phyloP scores from a whole-genome alignment of 441 rosid species.

The Pelargonium fulgidum region DNA sequence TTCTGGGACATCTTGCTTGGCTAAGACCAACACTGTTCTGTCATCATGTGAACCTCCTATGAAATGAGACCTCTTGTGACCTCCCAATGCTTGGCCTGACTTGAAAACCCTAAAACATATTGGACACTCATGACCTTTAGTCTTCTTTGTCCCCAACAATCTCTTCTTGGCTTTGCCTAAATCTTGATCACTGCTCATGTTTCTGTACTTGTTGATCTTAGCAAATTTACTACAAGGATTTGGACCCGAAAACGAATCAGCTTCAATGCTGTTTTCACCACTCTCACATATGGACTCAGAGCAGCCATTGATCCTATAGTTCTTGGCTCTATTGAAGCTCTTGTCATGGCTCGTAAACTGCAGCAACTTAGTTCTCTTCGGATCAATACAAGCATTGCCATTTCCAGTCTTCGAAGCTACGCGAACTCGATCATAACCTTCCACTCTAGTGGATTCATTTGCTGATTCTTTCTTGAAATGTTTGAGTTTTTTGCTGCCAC shows the following conservation, averaged over 20 bases:
- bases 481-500: slow-evolving; percentile 22
- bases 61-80: slow-evolving; percentile 89
- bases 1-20: slow-evolving; percentile 34
- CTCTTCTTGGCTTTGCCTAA: slow-evolving; percentile 29
- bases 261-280: slow-evolving; percentile 43
- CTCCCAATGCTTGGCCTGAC: slow-evolving; percentile 90
- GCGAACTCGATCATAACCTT: slow-evolving; percentile 20
- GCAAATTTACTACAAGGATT: slow-evolving; percentile 18
- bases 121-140: slow-evolving; percentile 65
- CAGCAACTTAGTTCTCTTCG: slow-evolving; percentile 23
- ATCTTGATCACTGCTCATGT: slow-evolving; percentile 13
- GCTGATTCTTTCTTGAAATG: too few species aligned
- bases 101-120: slow-evolving; percentile 69
- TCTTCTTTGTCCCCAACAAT: slow-evolving; percentile 32
- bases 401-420: slow-evolving; percentile 21
- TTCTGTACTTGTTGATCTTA: too few species aligned
- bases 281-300: slow-evolving; percentile 28
- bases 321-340: too few species aligned
- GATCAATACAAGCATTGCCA: slow-evolving; percentile 17
- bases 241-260: slow-evolving; percentile 29
- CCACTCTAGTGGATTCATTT: too few species aligned
- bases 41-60: slow-evolving; percentile 42
- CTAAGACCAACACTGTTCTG: slow-evolving; percentile 35
- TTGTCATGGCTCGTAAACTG: too few species aligned
- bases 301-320: too few species aligned